Evolutionary conservation across 805 yeast genomes (phyloP), one percentile per base, ranked within the genome.

Genomic region (Cephaloascus fragrans): DNA sequence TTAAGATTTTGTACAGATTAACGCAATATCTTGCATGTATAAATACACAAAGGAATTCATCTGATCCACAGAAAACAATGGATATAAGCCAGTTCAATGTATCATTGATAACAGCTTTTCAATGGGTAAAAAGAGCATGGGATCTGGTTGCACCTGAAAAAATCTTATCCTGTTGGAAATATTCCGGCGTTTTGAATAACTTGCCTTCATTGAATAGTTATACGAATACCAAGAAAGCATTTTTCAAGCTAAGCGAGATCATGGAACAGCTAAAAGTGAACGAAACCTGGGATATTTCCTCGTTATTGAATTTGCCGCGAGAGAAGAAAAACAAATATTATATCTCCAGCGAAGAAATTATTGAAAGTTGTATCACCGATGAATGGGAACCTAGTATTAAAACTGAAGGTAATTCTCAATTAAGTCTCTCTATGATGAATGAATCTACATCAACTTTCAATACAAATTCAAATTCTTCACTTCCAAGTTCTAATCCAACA

Each of bases 91-190:
- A 66, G 38, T 71, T 72, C 47, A 59, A 61, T 18, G 57, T 77
- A 14, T 72, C 79, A 0, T 62, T 78, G 58, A 61, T 72, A 3
- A 71, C 72, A 45, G 79, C 77, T 0, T 69, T 79, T 41, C 77
- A 76, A 44, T 66, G 81, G 63, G 69, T 79, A 12, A 72, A 73
- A 43, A 57, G 65, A 34, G 65, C 83, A 0, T 79, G 85, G 84
- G 68, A 68, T 36, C 52, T 62, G 3, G 46, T 66, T 2, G 43
- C 62, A 4, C 49, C 42, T 4, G 64, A 9, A 26, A 32, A 14
- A 44, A 44, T 34, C 41, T 45, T 19, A 43, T 47, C 18, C 36
- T 57, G 67, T 1, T 67, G 73, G 73, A 65, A 62, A 41, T 62
- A 65, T 39, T 57, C 68, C 18, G 70, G 70, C 14, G 54, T 67